Evolutionary conservation across 495 filamentous ascomycete genomes (phyloP), one percentile per base, ranked within the genome.

Genomic region (Pseudoneurospora amorphoporcata): DNA sequence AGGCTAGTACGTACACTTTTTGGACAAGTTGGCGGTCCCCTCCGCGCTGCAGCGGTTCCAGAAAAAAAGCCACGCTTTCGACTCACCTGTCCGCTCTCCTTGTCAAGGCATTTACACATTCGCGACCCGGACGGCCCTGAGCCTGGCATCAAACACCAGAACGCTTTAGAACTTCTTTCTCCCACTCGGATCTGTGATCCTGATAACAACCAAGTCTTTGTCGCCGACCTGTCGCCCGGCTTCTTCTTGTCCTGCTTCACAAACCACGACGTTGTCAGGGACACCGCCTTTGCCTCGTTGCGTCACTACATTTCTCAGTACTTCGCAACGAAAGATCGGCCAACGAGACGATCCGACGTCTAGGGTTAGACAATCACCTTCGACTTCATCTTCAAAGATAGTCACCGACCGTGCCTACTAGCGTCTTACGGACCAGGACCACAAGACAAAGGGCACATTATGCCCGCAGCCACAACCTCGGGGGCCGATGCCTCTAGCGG

Each of bases 401-500:
- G 5, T 29, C 19, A 58, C 23, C 23, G 19, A 58, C 19, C 10
- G 10, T 37, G 38, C 35, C 70, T 7, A 47, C 10, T 40, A 41
- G 23, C 71, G 41, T 47, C 42, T 61, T 71, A 32, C 72, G 4
- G 68, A 42, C 38, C n/a, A 29, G 69, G 35, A 45, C 17, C 53
- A 69, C 16, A 39, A 41, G 42, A 29, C 61, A 69, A 40, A 32
- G 38, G 43, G 73, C 19, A 58, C 76, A 78, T 75, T 74, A 96
- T 97, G 94, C 88, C 92, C 73, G 90, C 90, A 75, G 91, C 92
- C 74, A 90, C 88, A 77, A 85, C 94, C 72, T 91, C 91, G 71
- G 92, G 93, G 75, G 86, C 89, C 69, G 89, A 94, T 76, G 83
- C 87, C 81, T 79, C 80, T 69, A 77, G 82, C 45, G 86, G 87